phyloP scores from a whole-genome alignment of 176 grass and related monocot genomes.

The Lolium perenne region DNA sequence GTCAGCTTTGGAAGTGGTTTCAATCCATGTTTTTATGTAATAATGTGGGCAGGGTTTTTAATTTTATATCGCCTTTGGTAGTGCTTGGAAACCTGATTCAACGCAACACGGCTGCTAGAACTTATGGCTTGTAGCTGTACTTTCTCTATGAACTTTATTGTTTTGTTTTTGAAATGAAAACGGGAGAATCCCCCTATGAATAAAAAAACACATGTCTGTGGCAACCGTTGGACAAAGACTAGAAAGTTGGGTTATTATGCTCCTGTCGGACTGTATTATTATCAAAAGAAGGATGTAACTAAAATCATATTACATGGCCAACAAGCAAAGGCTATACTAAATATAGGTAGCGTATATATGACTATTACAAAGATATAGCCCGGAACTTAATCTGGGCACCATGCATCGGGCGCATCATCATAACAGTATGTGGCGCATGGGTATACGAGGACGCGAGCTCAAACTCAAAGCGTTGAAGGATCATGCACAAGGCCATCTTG shows the following conservation, averaged over 20 bases:
- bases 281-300: not conserved
- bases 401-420: constrained; percentile 16
- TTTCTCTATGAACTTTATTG: no score
- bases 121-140: no score
- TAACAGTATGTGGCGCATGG: constrained; percentile 38
- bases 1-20: no score
- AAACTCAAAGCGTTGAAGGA: constrained; percentile 59
- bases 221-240: not conserved
- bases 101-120: no score
- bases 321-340: not conserved
- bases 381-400: constrained; percentile 42
- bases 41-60: no score
- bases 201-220: not conserved
- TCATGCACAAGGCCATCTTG: constrained; percentile 35
- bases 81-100: no score
- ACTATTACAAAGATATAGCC: constrained; percentile 16
- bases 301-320: not conserved
- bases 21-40: no score
- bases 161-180: no score
- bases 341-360: not conserved
- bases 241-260: not conserved
- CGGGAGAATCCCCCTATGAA: no score
- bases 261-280: not conserved
- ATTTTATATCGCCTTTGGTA: no score
- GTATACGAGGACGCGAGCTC: constrained; percentile 48